Base-by-base conservation (phyloP, 73 alveolate genomes). In the Urostyla sp. region DNA sequence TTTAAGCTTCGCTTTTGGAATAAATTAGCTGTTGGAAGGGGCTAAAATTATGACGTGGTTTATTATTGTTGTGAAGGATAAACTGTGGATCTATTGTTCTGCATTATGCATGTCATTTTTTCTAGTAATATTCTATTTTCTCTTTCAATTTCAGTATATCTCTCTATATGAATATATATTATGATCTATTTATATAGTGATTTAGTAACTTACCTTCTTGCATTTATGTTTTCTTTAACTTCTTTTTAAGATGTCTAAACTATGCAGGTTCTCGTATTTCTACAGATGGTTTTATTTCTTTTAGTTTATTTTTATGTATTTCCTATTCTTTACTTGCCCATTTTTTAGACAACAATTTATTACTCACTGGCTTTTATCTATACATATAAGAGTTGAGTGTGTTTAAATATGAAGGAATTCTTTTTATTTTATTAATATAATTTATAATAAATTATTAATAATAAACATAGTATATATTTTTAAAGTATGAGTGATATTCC, bases 131-230 rank as follows among this genome's bases (percentile, higher is more conserved):
- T 80, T 1, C 91, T 20, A 52, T 80, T 80, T 75, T 40, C 91
- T 21, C 87, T 40, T 40, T 80, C 87, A 3, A 80, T 80, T 35
- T 80, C 91, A 6, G 87, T 80, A 69, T 52, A 80, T 45, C 82
- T 32, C 0, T 55, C 88, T 69, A 59, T 34, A 59, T n/a, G 16
- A 18, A 32, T 34, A 58, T 30, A 15, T 8, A 54, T 11, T 20
- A 54, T 54, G 16, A 8, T 50, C 21, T 50, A 16, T 8, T 50
- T n/a, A 11, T 8, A 50, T 6, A 50, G 7, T 50, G 7, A 55
- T 55, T 24, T 8, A 8, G 13, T 5, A 8, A 31, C 56, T 28
- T 59, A 59, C 76, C 76, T 54, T 73, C 86, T 20, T 32, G 75
- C 86, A 73, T 73, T 37, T 52, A n/a, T 5, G 54, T 52, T 37